Evolutionary conservation across 805 yeast species (phyloP).

Genomic region (Spathaspora passalidarum): DNA sequence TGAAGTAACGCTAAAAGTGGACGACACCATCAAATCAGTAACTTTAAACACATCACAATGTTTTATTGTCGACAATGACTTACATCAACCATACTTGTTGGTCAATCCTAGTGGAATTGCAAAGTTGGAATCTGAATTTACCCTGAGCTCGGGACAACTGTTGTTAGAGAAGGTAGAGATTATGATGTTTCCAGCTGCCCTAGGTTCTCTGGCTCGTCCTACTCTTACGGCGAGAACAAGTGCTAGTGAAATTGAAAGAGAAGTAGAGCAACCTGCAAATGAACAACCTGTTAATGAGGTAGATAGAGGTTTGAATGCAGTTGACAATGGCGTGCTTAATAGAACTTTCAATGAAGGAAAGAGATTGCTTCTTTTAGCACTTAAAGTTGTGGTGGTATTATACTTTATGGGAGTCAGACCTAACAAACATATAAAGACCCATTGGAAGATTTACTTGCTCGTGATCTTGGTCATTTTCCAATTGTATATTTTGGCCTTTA

Average conservation of each 20-base stretch:
- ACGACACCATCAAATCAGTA: slow-evolving; percentile 12
- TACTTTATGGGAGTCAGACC: slow-evolving; percentile 7
- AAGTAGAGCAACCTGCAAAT: background rate
- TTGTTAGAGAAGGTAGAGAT: slow-evolving; percentile 26
- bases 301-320: background rate
- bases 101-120: slow-evolving; percentile 35
- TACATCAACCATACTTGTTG: slow-evolving; percentile 36
- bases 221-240: background rate
- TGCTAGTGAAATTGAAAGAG: background rate
- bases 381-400: slow-evolving; percentile 6
- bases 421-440: background rate
- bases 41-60: slow-evolving; percentile 39
- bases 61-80: slow-evolving; percentile 33
- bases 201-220: background rate
- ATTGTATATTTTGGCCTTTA: slow-evolving; percentile 6
- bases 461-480: slow-evolving; percentile 1
- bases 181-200: background rate
- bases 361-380: slow-evolving; percentile 3
- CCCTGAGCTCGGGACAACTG: slow-evolving; percentile 11
- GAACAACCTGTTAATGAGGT: background rate
- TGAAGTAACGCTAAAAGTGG: slow-evolving; percentile 19
- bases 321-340: background rate
- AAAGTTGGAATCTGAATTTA: slow-evolving; percentile 18
- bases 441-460: slow-evolving; percentile 5
- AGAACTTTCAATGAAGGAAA: slow-evolving; percentile 5